Evolutionary conservation across 2,329 filamentous ascomycete species (phyloP).

Genomic region (Aspergillus glaucus): DNA sequence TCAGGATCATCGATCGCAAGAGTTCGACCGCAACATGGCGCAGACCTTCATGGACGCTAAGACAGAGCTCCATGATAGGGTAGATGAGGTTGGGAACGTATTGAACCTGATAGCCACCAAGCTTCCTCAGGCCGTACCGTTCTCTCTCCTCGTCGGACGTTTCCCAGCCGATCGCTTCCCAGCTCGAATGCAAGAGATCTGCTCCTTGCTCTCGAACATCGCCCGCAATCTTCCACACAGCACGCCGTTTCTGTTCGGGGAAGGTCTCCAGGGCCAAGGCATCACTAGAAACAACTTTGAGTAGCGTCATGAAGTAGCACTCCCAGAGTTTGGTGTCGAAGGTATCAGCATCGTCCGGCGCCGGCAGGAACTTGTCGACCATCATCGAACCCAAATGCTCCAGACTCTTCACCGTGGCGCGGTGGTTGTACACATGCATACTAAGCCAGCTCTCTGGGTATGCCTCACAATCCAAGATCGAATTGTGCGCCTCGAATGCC

Average conservation of each 20-base stretch:
- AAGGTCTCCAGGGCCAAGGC: slow-evolving; percentile 90
- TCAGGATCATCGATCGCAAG: slow-evolving; percentile 95
- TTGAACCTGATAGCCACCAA: slow-evolving; percentile 97
- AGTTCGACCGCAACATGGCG: slow-evolving; percentile 87
- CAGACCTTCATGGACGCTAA: slow-evolving; percentile 90
- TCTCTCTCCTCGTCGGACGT: slow-evolving; percentile 70
- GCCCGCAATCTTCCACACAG: slow-evolving; percentile 98
- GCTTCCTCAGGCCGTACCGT: slow-evolving; percentile 70
- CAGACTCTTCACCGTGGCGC: slow-evolving; percentile 77
- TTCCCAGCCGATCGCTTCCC: slow-evolving; percentile 97
- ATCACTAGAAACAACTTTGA: slow-evolving; percentile 83
- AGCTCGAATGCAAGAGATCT: slow-evolving; percentile 73
- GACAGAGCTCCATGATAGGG: slow-evolving; percentile 85
- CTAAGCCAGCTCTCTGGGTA: slow-evolving; percentile 89
- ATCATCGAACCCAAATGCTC: slow-evolving; percentile 76
- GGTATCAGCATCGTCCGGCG: slow-evolving; percentile 81
- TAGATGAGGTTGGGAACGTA: slow-evolving; percentile 90
- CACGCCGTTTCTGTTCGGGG: slow-evolving; percentile 89
- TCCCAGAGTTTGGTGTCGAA: slow-evolving; percentile 96
- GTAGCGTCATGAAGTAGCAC: slow-evolving; percentile 78
- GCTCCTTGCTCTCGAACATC: slow-evolving; percentile 91
- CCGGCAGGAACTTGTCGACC: slow-evolving; percentile 75
- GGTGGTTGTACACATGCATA: slow-evolving; percentile 86
- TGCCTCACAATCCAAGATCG: slow-evolving; percentile 79
- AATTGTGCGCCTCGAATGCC: slow-evolving; percentile 77